Base-by-base conservation (phyloP, 2,329 filamentous ascomycete genomes). In the Cordyceps fumosorosea region DNA sequence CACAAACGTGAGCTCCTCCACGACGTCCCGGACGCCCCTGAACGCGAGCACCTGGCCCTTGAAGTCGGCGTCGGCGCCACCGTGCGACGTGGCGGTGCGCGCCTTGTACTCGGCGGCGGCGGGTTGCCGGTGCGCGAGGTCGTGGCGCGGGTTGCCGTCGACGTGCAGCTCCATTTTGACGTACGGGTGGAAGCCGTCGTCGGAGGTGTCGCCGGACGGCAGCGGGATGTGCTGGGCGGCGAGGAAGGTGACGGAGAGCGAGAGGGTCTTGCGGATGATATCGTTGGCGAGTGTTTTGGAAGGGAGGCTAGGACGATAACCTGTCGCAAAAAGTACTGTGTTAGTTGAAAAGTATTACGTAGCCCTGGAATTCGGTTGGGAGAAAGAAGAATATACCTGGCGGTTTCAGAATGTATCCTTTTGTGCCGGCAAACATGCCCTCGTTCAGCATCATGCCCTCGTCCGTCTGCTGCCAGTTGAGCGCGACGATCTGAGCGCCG, bases 401-500 rank as follows among this genome's bases (percentile, higher is more conserved):
- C 0, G 93, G 93, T 74, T 97, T 97, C 47, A 96, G 80, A 1
- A 95, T 86, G 78, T 92, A 97, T 24, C 93, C 93, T n/a, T 82
- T 81, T 0, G 89, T 90, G 12, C 88, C 89, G 1, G 86, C 83
- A 74, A 96, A 96, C 91, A 96, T 95, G 67, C 86, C 93, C 70
- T 95, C 88, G 71, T 97, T 97, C 16, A 96, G 82, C 93, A 97
- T 97, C 88, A 96, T 96, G 37, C 91, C 92, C 67, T 91, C 89
- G 69, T 97, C 92, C 74, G 89, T 87, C 64, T 87, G 88, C 74
- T 98, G 93, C 91, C 93, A 98, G 76, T 97, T 97, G 64, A 98
- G 79, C 0, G 93, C 93, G 1, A 96, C 91, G 67, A 97, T 88
- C 74, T 97, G 93, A 3, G 96, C 88, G 16, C 93, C 93, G 66